Percentiles rank a stretch among this genome's conserved stretches.
These are phyloP conservation scores for Candida bentonensis DNA, from an alignment of 805 yeast genomes.

Conservation along the genomic window DNA sequence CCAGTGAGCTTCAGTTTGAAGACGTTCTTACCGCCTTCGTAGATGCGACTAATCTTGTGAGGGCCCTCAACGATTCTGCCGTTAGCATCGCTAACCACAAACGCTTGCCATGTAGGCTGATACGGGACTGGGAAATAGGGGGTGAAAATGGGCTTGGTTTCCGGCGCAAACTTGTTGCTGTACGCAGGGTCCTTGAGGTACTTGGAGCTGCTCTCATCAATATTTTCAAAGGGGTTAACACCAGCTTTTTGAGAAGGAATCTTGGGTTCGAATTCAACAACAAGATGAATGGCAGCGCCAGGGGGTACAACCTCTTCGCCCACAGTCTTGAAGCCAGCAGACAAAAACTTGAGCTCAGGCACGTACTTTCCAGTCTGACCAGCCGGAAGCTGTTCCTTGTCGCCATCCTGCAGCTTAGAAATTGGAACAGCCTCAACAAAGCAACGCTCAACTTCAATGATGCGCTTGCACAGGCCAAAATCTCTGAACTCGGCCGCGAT, in stretches of 20 bases:
- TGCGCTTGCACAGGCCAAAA: conserved; percentile 44
- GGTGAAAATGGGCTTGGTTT: conserved; percentile 48
- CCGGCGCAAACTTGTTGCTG: conserved; percentile 54
- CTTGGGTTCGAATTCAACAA: conserved; percentile 40
- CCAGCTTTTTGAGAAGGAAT: conserved; percentile 11
- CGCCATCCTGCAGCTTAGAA: conserved; percentile 35
- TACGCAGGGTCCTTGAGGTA: conserved; percentile 58
- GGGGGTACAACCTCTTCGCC: conserved; percentile 70
- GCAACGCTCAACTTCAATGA: conserved; percentile 54
- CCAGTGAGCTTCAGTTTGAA: conserved; percentile 60
- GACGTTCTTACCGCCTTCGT: conserved; percentile 23
- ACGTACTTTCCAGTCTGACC: conserved; percentile 38
- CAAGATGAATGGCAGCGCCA: conserved; percentile 58
- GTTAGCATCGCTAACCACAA: conserved; percentile 62
- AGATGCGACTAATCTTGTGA: neutral
- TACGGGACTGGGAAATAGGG: conserved; percentile 61
- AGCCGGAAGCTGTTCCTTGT: conserved; percentile 69
- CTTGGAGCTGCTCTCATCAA: conserved; percentile 21
- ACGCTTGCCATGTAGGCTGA: conserved; percentile 47
- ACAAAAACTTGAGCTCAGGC: conserved; percentile 54
- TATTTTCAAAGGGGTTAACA: conserved; percentile 9
- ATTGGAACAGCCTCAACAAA: conserved; percentile 62
- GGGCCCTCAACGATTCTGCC: conserved; percentile 65
- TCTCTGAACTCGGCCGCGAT: conserved; percentile 71
- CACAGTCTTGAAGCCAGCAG: conserved; percentile 68